Conservation (phyloP, 306 rosid species). For the Quercus wislizeni region DNA sequence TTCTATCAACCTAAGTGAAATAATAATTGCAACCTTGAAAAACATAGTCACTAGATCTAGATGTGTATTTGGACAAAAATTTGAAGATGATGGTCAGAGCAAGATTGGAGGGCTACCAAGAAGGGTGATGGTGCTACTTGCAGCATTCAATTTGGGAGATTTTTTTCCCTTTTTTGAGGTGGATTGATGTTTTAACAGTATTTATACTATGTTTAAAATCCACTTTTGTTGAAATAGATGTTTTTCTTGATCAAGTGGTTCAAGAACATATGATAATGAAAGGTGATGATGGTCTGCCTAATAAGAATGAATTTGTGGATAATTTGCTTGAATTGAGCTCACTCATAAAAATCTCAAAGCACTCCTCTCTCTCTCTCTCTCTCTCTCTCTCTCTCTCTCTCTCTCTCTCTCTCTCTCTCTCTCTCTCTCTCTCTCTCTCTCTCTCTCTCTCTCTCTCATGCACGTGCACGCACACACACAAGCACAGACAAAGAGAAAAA, state of each 20-base stretch:
- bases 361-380: not conserved
- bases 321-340: slow-evolving; percentile 10
- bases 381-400: not conserved
- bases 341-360: slow-evolving; percentile 7
- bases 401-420: not conserved
- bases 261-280: not conserved
- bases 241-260: not conserved
- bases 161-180: not conserved
- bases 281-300: not conserved
- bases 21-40: not conserved
- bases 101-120: not conserved
- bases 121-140: not conserved
- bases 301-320: slow-evolving; percentile 8
- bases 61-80: not conserved
- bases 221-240: not conserved
- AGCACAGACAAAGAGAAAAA: too few relatives aligned
- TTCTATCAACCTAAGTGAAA: not conserved
- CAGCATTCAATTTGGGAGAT: not conserved
- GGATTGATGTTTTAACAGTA: not conserved
- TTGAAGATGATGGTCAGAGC: not conserved
- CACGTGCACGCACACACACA: not conserved
- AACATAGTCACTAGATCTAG: not conserved
- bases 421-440: not conserved
- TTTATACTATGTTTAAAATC: not conserved
- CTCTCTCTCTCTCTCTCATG: not conserved